Base-by-base conservation (phyloP, 805 yeast species). In the Clavispora phyllophila region DNA sequence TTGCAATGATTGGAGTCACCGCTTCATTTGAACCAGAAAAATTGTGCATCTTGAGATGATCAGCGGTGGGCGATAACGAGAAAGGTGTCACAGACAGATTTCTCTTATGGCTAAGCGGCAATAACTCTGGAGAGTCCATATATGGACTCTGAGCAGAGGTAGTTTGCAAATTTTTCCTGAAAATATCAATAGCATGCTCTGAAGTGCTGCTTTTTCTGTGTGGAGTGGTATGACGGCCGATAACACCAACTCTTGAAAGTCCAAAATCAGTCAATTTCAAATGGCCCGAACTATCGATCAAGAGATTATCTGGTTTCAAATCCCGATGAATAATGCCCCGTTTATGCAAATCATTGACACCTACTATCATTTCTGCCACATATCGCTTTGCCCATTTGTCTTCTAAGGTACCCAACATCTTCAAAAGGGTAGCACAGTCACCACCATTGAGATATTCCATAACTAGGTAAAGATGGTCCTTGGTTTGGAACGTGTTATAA, bases 381-480 rank as follows among this genome's bases (percentile, higher is more conserved):
- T 93, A 93, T 49, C 86, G 75, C 48, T 75, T 81, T 0, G 88
- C 79, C 98, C 98, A 93, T 34, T 79, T 80, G 50, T 84, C 87
- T 0, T 96, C 91, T 19, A 93, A 63, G 2, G 82, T 81, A 0
- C 96, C 96, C 60, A 91, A 73, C 63, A 81, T 78, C 55, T 87
- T 86, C 22, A 93, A 66, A 40, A 95, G 67, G 0, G 96, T 82
- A 0, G 97, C 93, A 56, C 91, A 78, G 61, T 93, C 99, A 26
- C 99, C 99, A 34, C 99, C 99, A 51, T 85, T 87, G 31, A 93
- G 68, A 57, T 88, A 93, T 60, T 93, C 99, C 98, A 95, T 91
- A 2, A 93, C 99, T 51, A 93, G 70, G 56, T 87, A 93, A 14
- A 93, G 68, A 58, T 84, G 89, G 47, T 88, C 95, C 39, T 79